Percentiles rank a stretch among this genome's conserved stretches.
Conservation (phyloP, 805 yeast species). For the Monosporozyma siamensis region DNA sequence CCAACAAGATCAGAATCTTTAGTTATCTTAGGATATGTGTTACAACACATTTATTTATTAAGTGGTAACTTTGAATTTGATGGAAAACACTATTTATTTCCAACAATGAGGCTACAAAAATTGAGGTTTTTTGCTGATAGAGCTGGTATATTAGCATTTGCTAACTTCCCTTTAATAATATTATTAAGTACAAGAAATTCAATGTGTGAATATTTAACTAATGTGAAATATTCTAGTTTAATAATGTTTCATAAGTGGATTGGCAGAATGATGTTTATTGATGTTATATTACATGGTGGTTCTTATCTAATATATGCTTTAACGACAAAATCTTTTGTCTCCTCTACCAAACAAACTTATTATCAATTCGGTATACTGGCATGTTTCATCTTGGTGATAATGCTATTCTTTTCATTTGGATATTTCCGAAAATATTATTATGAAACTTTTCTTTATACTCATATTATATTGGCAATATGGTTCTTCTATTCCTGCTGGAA, state of each 20-base stretch:
- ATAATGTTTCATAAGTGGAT: slow-evolving; percentile 57
- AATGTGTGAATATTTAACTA: slow-evolving; percentile 49
- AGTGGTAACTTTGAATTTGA: slow-evolving; percentile 11
- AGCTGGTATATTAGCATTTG: slow-evolving; percentile 38
- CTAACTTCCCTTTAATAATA: slow-evolving; percentile 44
- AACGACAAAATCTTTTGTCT: slow-evolving; percentile 7
- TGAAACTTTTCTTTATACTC: slow-evolving; percentile 39
- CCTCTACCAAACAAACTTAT: slow-evolving; percentile 9
- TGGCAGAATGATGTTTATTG: slow-evolving; percentile 33
- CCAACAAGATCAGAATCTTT: slow-evolving; percentile 20
- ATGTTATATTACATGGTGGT: slow-evolving; percentile 33
- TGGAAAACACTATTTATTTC: slow-evolving; percentile 11
- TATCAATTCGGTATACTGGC: slow-evolving; percentile 40
- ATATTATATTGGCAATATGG: slow-evolving; percentile 33
- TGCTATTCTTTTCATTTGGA: slow-evolving; percentile 27
- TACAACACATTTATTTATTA: slow-evolving; percentile 12
- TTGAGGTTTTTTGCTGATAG: slow-evolving; percentile 36
- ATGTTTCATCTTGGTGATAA: slow-evolving; percentile 19
- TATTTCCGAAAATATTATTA: slow-evolving; percentile 32
- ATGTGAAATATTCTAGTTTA: slow-evolving; percentile 55
- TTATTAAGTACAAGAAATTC: slow-evolving; percentile 70
- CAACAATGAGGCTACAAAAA: slow-evolving; percentile 9
- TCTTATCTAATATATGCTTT: slow-evolving; percentile 33
- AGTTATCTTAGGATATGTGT: slow-evolving; percentile 12
- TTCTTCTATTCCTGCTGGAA: slow-evolving; percentile 40